phyloP scores from a whole-genome alignment of 768 basidiomycete species.

The Rhodocollybia butyracea region DNA sequence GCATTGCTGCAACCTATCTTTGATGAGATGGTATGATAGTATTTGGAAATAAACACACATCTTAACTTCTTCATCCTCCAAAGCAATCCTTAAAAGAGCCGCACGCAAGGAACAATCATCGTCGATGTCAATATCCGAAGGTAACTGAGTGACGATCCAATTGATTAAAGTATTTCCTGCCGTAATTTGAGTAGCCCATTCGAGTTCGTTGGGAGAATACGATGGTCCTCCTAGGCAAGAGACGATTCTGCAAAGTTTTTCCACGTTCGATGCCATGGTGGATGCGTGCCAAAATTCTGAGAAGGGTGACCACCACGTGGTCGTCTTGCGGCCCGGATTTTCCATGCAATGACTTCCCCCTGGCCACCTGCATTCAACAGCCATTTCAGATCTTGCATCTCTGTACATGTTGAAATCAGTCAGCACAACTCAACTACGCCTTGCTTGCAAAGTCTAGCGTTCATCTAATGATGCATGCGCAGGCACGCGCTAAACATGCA shows the following conservation, averaged over 20 bases:
- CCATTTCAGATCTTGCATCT: no score
- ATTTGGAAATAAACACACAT: conserved; percentile 15
- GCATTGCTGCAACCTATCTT: neutral
- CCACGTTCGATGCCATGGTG: neutral
- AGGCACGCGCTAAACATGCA: no score
- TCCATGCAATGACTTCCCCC: no score
- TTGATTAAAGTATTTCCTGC: conserved; percentile 27
- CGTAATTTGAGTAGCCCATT: conserved; percentile 30
- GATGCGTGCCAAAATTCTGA: neutral
- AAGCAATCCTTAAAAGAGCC: conserved; percentile 24
- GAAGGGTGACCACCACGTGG: neutral
- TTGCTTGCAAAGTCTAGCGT: no score
- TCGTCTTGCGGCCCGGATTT: no score
- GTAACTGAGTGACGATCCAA: conserved; percentile 28
- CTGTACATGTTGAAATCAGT: no score
- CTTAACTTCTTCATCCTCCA: conserved; percentile 27
- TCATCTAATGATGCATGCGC: no score
- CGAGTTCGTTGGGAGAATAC: conserved; percentile 24
- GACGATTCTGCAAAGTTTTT: conserved; percentile 14
- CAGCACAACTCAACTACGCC: no score
- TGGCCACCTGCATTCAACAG: no score
- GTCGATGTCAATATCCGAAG: conserved; percentile 7
- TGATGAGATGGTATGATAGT: neutral
- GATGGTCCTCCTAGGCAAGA: conserved; percentile 29
- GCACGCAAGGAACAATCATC: conserved; percentile 6